Evolutionary conservation across 331 rosid genomes (phyloP), one percentile per base, ranked within the genome.

Genomic region (Stylosanthes scabra): DNA sequence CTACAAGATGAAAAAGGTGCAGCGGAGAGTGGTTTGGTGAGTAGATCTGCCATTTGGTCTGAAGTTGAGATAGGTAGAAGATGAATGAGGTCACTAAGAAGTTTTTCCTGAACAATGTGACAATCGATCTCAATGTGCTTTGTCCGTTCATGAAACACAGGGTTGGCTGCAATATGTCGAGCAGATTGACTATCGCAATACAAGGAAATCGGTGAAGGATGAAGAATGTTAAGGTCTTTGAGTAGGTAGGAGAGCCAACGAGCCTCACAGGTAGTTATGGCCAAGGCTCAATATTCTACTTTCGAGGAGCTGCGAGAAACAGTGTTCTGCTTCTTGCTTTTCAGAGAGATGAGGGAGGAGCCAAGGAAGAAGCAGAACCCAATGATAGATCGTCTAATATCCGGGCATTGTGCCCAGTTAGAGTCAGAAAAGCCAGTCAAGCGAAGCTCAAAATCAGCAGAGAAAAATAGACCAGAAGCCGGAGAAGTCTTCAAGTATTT

Each of bases 131-230:
- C 31, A 1, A 56, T 56, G 12, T 56, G 13, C 4, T 56, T 56
- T 7, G 61, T 56, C 2, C 34, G 31, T 9, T 56, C 61, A 16
- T 20, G 61, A 34, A 56, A 56, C 1, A 7, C 10, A 2, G n/a
- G 61, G 1, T 56, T 56, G 2, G 12, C 37, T 2, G 37, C 61
- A 20, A 9, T 16, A 5, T 56, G 37, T 1, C 25, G 1, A 9
- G 61, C 12, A 0, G 5, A 16, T 3, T 27, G 4, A 12, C 9
- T 56, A 1, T 16, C 61, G 20, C 27, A 56, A 3, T 14, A 25
- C 3, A 56, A 0, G 1, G 2, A 5, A 2, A 12, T 1, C 0
- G 37, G 34, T 0, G 2, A 0, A 1, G 3, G 6, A 9, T 7
- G 9, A 56, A 2, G 3, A 5, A 56, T 8, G 2, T 7, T 2